phyloP scores from a whole-genome alignment of 768 basidiomycete genomes.

The Pisolithus orientalis region DNA sequence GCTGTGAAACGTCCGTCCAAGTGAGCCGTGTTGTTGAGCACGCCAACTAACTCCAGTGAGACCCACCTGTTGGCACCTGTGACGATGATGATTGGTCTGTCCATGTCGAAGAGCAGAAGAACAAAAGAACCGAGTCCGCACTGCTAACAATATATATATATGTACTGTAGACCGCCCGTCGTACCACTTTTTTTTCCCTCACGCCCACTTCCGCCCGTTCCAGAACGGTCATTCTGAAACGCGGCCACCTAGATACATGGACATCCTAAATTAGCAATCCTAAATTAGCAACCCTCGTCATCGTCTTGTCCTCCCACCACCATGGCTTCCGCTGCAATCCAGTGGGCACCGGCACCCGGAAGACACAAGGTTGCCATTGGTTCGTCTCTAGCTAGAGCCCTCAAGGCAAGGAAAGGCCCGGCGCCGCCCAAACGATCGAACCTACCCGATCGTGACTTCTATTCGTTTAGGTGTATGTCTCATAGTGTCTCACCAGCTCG shows the following conservation, averaged over 20 bases:
- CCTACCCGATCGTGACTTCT: conserved; percentile 63
- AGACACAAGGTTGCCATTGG: conserved; percentile 56
- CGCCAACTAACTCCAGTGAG: not conserved
- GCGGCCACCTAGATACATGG: not conserved
- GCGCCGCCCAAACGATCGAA: conserved; percentile 34
- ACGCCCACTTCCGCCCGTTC: too few species aligned
- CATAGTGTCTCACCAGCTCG: not conserved
- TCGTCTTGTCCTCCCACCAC: conserved; percentile 18
- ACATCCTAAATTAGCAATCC: not conserved
- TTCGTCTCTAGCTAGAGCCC: conserved; percentile 51
- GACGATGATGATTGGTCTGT: conserved; percentile 50
- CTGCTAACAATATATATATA: too few species aligned
- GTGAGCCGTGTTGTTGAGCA: not conserved
- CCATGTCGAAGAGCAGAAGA: conserved; percentile 20
- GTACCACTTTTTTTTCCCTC: not conserved
- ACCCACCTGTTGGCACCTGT: conserved; percentile 67
- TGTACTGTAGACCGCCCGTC: not conserved
- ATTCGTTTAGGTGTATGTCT: conserved; percentile 68
- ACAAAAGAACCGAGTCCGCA: not conserved
- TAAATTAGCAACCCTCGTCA: not conserved
- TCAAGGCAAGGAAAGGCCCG: conserved; percentile 62
- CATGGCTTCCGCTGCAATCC: conserved; percentile 39
- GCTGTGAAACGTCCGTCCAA: conserved; percentile 31
- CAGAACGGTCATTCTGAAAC: not conserved
- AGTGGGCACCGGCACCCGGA: conserved; percentile 59